A percentile compares a stretch with the other conserved stretches of the same genome.
Evolutionary conservation across 306 rosid species (phyloP).

Genomic region (Begonia loranthoides): DNA sequence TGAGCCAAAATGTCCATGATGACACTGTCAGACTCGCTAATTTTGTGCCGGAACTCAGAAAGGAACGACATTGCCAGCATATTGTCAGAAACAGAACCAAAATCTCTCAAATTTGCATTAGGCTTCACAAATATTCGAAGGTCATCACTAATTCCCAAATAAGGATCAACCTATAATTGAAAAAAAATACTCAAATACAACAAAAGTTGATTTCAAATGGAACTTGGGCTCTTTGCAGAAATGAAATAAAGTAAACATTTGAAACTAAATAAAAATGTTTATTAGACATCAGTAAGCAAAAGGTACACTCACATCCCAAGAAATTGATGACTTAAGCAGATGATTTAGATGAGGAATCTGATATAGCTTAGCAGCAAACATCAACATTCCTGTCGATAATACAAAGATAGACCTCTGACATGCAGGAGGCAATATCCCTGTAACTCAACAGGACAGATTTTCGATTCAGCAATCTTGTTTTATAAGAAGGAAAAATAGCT

Average conservation of each 20-base stretch:
- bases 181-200: slow-evolving; percentile 1
- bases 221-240: neutral
- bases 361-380: slow-evolving; percentile 56
- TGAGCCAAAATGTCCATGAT: slow-evolving; percentile 45
- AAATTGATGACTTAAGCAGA: slow-evolving; percentile 39
- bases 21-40: slow-evolving; percentile 31
- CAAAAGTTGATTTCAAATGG: neutral
- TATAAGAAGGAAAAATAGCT: slow-evolving; percentile 3
- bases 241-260: neutral
- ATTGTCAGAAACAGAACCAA: slow-evolving; percentile 57
- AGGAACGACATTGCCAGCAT: slow-evolving; percentile 46
- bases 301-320: slow-evolving; percentile 48
- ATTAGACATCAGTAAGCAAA: neutral
- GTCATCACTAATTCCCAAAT: slow-evolving; percentile 62
- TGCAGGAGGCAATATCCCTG: slow-evolving; percentile 56
- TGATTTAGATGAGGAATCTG: slow-evolving; percentile 68
- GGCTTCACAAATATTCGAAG: slow-evolving; percentile 61
- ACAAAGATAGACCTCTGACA: slow-evolving; percentile 65
- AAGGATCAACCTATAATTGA: slow-evolving; percentile 62
- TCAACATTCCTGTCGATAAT: slow-evolving; percentile 63
- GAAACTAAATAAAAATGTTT: neutral
- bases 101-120: slow-evolving; percentile 40
- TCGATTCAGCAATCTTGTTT: neutral
- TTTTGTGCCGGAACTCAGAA: slow-evolving; percentile 41
- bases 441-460: slow-evolving; percentile 9